Percentiles rank a stretch among this genome's conserved stretches.
Conservation (phyloP, 495 filamentous ascomycete genomes). For the Tuber borchii region DNA sequence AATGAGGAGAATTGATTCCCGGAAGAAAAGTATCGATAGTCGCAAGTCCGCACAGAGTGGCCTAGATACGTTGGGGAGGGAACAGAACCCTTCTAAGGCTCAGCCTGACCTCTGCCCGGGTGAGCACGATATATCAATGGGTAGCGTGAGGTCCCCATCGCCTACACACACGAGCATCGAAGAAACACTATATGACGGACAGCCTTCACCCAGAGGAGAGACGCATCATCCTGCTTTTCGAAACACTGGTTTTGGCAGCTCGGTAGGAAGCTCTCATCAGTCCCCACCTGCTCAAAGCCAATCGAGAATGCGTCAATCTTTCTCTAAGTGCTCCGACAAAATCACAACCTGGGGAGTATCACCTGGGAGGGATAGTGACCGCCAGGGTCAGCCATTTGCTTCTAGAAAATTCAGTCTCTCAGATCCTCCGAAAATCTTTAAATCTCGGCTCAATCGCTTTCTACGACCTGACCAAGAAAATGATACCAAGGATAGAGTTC, state of each 20-base stretch:
- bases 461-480: constrained; percentile 21
- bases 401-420: constrained; percentile 1
- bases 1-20: neutral
- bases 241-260: neutral
- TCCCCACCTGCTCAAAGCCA: neutral
- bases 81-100: neutral
- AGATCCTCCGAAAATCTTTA: constrained; percentile 22
- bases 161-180: neutral
- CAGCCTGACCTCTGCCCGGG: neutral
- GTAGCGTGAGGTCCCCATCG: neutral
- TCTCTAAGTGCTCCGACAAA: neutral
- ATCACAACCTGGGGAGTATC: neutral
- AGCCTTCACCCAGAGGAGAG: neutral
- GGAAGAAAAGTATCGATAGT: neutral
- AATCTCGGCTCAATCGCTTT: constrained; percentile 27
- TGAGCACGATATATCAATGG: neutral
- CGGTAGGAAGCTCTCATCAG: neutral
- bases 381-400: neutral
- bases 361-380: neutral
- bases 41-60: neutral
- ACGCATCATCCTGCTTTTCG: neutral
- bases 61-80: neutral
- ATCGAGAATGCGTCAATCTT: neutral
- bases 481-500: constrained; percentile 6
- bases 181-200: neutral